A percentile compares a stretch with the other conserved stretches of the same genome.
phyloP scores from a whole-genome alignment of 2,329 filamentous ascomycete species.

The Catunica adiposa region DNA sequence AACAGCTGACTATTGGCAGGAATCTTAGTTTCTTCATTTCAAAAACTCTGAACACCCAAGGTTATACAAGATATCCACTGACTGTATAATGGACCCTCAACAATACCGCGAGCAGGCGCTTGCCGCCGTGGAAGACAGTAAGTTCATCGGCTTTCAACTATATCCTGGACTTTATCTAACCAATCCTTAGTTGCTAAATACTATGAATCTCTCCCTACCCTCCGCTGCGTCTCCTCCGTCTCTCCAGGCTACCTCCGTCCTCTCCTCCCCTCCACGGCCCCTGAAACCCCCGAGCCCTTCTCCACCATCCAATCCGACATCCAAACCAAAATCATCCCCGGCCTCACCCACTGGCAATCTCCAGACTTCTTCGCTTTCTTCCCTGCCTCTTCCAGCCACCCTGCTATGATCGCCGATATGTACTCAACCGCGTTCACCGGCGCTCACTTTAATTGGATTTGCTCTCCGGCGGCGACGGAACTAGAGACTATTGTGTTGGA shows the following conservation, averaged over 20 bases:
- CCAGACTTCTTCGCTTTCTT: slow-evolving; percentile 96
- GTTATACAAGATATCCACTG: too few species aligned
- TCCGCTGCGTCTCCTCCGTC: slow-evolving; percentile 60
- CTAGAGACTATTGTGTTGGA: slow-evolving; percentile 86
- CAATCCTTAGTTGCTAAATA: slow-evolving; percentile 56
- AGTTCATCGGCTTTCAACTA: slow-evolving; percentile 21
- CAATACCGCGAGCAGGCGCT: slow-evolving; percentile 66
- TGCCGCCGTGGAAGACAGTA: slow-evolving; percentile 68
- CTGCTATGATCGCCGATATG: slow-evolving; percentile 78
- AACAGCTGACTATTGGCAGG: too few species aligned
- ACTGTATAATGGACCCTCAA: slow-evolving; percentile 50
- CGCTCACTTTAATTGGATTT: slow-evolving; percentile 95
- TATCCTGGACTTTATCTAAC: slow-evolving; percentile 5
- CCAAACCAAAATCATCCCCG: slow-evolving; percentile 72
- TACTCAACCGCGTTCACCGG: slow-evolving; percentile 79
- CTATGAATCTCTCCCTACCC: slow-evolving; percentile 56
- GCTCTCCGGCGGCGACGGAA: slow-evolving; percentile 80
- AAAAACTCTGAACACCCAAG: too few species aligned
- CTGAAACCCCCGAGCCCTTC: slow-evolving; percentile 56
- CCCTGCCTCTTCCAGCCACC: slow-evolving; percentile 65
- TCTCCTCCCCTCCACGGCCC: slow-evolving; percentile 53
- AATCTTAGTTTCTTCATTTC: too few species aligned
- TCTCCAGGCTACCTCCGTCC: slow-evolving; percentile 73
- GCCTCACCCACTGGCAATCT: slow-evolving; percentile 86
- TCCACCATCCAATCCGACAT: slow-evolving; percentile 67